Base-by-base conservation (phyloP, 2,329 filamentous ascomycete species). In the Cladosporium phlei region DNA sequence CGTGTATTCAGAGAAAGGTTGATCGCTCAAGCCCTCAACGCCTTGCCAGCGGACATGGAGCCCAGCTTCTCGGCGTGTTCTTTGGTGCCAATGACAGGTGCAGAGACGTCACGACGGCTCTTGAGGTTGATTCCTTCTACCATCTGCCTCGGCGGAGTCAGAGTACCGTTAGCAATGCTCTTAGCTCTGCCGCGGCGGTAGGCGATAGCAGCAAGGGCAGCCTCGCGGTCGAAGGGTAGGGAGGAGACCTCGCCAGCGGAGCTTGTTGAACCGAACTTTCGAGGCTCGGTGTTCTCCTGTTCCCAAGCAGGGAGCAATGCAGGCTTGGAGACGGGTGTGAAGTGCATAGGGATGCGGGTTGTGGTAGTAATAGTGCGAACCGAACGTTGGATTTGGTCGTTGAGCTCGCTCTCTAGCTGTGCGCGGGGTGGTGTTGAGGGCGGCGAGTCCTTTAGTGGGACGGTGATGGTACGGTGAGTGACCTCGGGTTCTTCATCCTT, bases 161-260 rank as follows among this genome's bases (percentile, higher is more conserved):
- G 69, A 5, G 79, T 75, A 2, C 79, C 80, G 43, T 80, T 75
- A 4, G 81, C 80, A 48, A 84, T 78, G 62, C 83, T 87, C 55
- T 80, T 76, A 47, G 86, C 84, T 35, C 86, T 72, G 5, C 84
- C 85, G 44, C 86, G 71, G 21, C 86, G 75, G 67, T 87, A 82
- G 44, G 82, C 76, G 55, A 91, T 90, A 62, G 83, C 80, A 46
- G 83, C 83, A 12, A 91, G 74, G 3, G 86, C 86, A 64, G 88
- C 76, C 63, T 88, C 86, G 45, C 86, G 76, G 46, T 75, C 72
- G 46, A 75, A 63, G 7, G 52, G 52, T 4, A 54, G 53, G 17
- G 53, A 56, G 33, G 28, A 9, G 17, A 35, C 47, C 5, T 33
- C 32, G 20, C 40, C 34, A 16, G 53, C 52, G 17, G 51, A 55